Evolutionary conservation across 768 basidiomycete genomes (phyloP).

Genomic region (Kwoniella dendrophila): DNA sequence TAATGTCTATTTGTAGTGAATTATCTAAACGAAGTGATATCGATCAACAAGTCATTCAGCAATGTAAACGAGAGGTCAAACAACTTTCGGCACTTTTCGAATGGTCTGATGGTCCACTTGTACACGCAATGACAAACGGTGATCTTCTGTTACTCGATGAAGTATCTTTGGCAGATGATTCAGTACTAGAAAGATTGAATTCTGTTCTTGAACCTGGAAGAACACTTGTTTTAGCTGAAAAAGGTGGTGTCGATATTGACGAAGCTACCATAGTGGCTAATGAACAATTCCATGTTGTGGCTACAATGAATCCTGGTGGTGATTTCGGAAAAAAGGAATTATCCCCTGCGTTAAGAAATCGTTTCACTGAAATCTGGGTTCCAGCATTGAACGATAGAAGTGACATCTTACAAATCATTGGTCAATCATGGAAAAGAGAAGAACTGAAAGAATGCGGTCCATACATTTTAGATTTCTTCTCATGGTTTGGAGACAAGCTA

Average conservation of each 20-base stretch:
- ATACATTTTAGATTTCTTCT: conserved; percentile 71
- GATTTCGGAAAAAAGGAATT: conserved; percentile 99
- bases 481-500: conserved; percentile 72
- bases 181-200: conserved; percentile 93
- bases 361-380: conserved; percentile 99
- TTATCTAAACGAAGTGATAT: conserved; percentile 59
- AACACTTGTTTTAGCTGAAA: conserved; percentile 87
- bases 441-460: conserved; percentile 64
- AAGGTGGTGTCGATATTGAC: conserved; percentile 73
- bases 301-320: conserved; percentile 99
- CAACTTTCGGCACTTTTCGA: conserved; percentile 80
- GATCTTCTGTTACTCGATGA: conserved; percentile 91
- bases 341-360: conserved; percentile 91
- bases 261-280: conserved; percentile 69
- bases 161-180: conserved; percentile 96
- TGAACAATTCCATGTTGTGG: conserved; percentile 78
- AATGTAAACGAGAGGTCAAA: conserved; percentile 36
- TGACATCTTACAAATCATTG: conserved; percentile 79
- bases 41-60: conserved; percentile 59
- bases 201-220: conserved; percentile 92
- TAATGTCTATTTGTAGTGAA: conserved; percentile 40
- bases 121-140: conserved; percentile 84
- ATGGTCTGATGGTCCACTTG: conserved; percentile 96
- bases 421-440: conserved; percentile 67
- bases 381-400: conserved; percentile 72